phyloP scores from a whole-genome alignment of 116 monocot genomes.

The Iris pallida region DNA sequence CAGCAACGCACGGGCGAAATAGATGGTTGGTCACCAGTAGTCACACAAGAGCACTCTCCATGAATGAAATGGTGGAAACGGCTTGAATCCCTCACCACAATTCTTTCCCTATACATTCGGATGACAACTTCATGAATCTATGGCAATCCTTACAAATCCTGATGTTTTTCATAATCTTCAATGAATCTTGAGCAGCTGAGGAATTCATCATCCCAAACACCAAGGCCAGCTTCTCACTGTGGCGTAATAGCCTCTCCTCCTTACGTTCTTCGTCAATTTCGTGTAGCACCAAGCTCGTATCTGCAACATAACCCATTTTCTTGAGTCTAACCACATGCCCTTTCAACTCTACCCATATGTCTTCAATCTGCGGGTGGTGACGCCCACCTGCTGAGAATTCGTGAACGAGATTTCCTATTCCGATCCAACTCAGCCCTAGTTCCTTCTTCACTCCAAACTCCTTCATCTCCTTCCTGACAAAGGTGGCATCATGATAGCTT shows the following conservation, averaged over 20 bases:
- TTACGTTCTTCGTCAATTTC: slow-evolving; percentile 26
- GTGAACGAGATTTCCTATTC: slow-evolving; percentile 20
- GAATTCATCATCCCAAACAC: slow-evolving; percentile 37
- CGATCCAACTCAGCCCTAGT: slow-evolving; percentile 37
- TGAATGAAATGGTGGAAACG: slow-evolving; percentile 38
- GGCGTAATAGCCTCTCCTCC: slow-evolving; percentile 34
- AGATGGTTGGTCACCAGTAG: slow-evolving; percentile 21
- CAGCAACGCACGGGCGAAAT: too few relatives aligned
- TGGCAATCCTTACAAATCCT: slow-evolving; percentile 45
- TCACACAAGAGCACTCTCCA: slow-evolving; percentile 33
- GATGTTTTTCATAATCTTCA: slow-evolving; percentile 44
- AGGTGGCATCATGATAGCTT: slow-evolving; percentile 22
- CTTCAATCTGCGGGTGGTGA: slow-evolving; percentile 22
- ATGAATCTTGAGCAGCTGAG: slow-evolving; percentile 10
- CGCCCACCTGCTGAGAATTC: slow-evolving; percentile 26
- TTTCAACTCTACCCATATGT: slow-evolving; percentile 22
- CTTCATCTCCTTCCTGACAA: slow-evolving; percentile 31
- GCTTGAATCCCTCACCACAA: slow-evolving; percentile 33
- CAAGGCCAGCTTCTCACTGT: slow-evolving; percentile 39
- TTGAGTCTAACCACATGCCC: slow-evolving; percentile 25
- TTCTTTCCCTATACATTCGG: slow-evolving; percentile 20
- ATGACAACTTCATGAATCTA: slow-evolving; percentile 37
- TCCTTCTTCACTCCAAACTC: slow-evolving; percentile 35
- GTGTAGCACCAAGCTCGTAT: slow-evolving; percentile 20
- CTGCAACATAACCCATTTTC: slow-evolving; percentile 38